These are phyloP conservation scores for Crithidia expoeki DNA, from an alignment of 208 protist species.

Conservation along the genomic window DNA sequence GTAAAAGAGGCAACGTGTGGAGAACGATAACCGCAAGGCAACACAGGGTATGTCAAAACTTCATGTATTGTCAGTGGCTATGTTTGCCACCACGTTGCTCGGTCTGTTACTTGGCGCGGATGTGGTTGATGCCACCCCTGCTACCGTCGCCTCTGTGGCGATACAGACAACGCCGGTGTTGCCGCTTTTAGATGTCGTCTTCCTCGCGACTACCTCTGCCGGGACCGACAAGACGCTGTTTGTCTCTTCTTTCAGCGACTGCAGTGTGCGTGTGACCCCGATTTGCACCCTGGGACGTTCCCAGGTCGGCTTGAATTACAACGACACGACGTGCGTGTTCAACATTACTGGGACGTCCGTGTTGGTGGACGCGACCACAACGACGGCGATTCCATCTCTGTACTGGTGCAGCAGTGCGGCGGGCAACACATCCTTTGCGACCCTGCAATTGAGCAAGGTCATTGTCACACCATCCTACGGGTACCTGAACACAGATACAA, in stretches of 20 bases:
- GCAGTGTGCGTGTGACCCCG: slow-evolving; percentile 9
- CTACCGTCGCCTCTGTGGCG: slow-evolving; percentile 15
- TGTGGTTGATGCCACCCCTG: not conserved
- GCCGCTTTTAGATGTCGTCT: slow-evolving; percentile 62
- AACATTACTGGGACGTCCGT: slow-evolving; percentile 37
- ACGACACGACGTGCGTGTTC: slow-evolving; percentile 53
- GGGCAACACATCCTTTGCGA: slow-evolving; percentile 20
- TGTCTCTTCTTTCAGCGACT: slow-evolving; percentile 39
- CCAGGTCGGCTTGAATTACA: slow-evolving; percentile 23
- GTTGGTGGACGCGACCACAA: slow-evolving; percentile 27
- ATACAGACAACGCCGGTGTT: slow-evolving; percentile 32
- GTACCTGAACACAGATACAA: slow-evolving; percentile 15
- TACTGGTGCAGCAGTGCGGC: slow-evolving; percentile 59
- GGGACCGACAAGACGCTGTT: slow-evolving; percentile 41
- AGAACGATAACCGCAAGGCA: not conserved
- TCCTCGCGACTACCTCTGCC: slow-evolving; percentile 40
- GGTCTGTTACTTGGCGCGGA: not conserved
- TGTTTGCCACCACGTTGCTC: slow-evolving; percentile 4
- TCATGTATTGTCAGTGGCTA: not conserved
- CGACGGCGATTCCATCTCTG: slow-evolving; percentile 35
- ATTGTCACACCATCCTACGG: slow-evolving; percentile 34
- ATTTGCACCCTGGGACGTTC: slow-evolving; percentile 45
- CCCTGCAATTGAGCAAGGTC: slow-evolving; percentile 45
- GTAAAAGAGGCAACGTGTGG: not conserved
- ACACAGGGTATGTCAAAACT: not conserved